phyloP scores from a whole-genome alignment of 2,329 filamentous ascomycete species.

The Penicillium sp. region DNA sequence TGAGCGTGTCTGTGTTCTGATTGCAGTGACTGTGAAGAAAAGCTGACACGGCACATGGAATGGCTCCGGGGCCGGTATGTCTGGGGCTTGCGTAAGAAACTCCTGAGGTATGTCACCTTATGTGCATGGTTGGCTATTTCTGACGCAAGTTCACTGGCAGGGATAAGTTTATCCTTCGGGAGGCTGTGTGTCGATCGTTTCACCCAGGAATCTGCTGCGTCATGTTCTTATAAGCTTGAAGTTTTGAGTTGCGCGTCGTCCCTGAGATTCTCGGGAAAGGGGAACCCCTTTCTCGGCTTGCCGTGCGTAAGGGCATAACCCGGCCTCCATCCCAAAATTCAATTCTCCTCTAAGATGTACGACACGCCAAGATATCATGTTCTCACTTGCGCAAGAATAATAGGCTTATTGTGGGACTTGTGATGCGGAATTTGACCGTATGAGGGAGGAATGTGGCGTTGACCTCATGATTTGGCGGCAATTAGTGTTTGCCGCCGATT shows the following conservation, averaged over 20 bases:
- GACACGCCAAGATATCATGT: background rate
- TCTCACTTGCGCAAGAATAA: background rate
- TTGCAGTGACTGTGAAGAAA: background rate
- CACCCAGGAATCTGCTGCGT: background rate
- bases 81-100: slow-evolving; percentile 2
- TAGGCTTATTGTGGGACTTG: background rate
- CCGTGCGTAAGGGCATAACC: background rate
- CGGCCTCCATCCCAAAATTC: background rate
- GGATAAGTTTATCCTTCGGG: background rate
- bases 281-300: slow-evolving; percentile 2
- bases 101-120: background rate
- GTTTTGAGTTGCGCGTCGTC: background rate
- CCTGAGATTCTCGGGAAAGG: background rate
- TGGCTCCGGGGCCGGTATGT: background rate
- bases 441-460: background rate
- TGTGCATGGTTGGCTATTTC: background rate
- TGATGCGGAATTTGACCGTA: background rate
- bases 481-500: background rate
- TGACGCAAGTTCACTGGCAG: background rate
- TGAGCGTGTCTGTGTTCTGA: background rate
- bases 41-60: background rate
- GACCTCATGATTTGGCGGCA: background rate
- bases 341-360: background rate
- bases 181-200: background rate
- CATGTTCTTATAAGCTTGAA: background rate